Evolutionary conservation across 169 alveolate genomes (phyloP), one percentile per base, ranked within the genome.

Genomic region (Cryptosporidium muris): DNA sequence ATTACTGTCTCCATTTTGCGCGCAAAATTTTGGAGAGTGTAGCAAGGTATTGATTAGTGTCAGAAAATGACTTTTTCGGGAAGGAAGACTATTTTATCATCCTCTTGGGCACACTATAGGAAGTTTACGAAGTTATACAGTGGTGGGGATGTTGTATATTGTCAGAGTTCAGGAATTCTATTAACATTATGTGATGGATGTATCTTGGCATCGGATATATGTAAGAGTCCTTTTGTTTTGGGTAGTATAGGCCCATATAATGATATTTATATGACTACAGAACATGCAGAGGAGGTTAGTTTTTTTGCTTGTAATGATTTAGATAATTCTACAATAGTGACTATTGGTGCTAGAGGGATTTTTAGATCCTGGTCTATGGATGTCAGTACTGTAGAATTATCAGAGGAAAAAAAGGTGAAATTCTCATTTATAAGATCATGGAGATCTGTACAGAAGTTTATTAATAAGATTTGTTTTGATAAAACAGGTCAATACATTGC

Each of bases 71-170:
- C 25, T 25, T 25, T 25, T 25, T 25, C 25, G 25, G 25, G 25
- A 25, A 25, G 25, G 25, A 25, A 25, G 25, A 25, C 25, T 25
- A 25, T 25, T 25, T 25, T 74, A 9, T 74, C 85, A 11, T 74
- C 68, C 45, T 74, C 85, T 16, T 74, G 85, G 85, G 60, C 12
- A 42, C 40, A 74, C 6, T 37, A 74, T 9, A 74, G 60, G 64
- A 38, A 58, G 16, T 74, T 74, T 49, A 74, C 54, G 45, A 74
- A 74, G 60, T 6, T 74, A 37, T 74, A 74, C 48, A 36, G 74
- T 56, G 85, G 85, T 8, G 85, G 85, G 3, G 60, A 74, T 6
- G 85, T 74, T 49, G 68, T 58, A 25, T 74, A 74, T 74, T 66
- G 60, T 14, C 14, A 14, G 14, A 8, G 14, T 7, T 47, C 67